These are phyloP conservation scores for Exutisphaerella laricina DNA, from an alignment of 2,329 filamentous ascomycete genomes.

Conservation along the genomic window DNA sequence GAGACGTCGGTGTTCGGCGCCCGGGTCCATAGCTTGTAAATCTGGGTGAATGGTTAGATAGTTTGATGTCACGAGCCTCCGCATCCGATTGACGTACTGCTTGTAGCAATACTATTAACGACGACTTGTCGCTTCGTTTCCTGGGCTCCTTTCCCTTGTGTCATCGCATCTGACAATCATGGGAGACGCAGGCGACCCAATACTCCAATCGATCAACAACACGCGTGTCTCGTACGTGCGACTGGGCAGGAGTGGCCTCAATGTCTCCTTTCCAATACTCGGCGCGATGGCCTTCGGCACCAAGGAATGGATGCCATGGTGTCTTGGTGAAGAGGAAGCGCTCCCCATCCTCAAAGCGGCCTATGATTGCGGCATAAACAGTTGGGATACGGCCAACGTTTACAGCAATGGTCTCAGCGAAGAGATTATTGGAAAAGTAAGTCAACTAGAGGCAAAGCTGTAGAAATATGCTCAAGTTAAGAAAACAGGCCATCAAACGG, in stretches of 20 bases:
- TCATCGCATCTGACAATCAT: conserved; percentile 6
- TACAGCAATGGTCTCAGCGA: conserved; percentile 62
- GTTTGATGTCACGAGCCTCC: no score
- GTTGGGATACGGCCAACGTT: conserved; percentile 52
- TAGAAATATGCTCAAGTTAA: no score
- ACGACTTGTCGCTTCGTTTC: no score
- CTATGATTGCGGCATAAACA: conserved; percentile 59
- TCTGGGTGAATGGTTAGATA: no score
- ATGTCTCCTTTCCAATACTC: conserved; percentile 53
- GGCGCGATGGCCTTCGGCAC: conserved; percentile 50
- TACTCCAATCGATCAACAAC: conserved; percentile 9
- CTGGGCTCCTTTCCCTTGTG: no score
- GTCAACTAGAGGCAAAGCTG: no score
- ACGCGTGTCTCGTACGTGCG: conserved; percentile 43
- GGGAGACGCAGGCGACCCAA: conserved; percentile 10
- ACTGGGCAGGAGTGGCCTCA: conserved; percentile 51
- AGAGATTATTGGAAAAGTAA: conserved; percentile 62
- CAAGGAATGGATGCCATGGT: conserved; percentile 31
- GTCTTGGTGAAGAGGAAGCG: conserved; percentile 33
- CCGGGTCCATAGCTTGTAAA: no score
- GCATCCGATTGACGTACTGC: no score
- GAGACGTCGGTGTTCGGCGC: no score
- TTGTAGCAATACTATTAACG: no score
- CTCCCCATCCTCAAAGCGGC: conserved; percentile 58
- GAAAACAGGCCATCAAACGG: conserved; percentile 58